phyloP scores from a whole-genome alignment of 805 yeast genomes.

The Sugiyamaella mastotermitis region DNA sequence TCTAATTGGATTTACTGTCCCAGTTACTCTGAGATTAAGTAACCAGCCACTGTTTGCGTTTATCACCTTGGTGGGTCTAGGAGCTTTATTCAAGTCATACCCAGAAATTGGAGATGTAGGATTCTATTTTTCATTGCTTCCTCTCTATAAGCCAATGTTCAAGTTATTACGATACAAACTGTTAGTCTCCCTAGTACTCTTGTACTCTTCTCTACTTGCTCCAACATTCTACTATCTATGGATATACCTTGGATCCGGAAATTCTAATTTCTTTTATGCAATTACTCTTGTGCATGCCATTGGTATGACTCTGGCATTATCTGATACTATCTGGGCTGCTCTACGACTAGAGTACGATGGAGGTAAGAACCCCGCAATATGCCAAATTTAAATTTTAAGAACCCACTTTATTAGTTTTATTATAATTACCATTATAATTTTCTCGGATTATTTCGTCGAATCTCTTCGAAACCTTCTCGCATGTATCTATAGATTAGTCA shows the following conservation, averaged over 20 bases:
- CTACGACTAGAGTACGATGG: slow-evolving; percentile 60
- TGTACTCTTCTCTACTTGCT: slow-evolving; percentile 58
- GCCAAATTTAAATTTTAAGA: slow-evolving; percentile 21
- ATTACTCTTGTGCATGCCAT: slow-evolving; percentile 75
- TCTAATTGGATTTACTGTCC: slow-evolving; percentile 58
- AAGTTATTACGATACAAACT: slow-evolving; percentile 40
- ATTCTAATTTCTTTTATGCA: slow-evolving; percentile 94
- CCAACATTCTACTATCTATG: slow-evolving; percentile 92
- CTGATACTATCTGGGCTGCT: slow-evolving; percentile 80
- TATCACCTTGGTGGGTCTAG: slow-evolving; percentile 42
- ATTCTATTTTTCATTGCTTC: slow-evolving; percentile 42
- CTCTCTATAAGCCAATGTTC: slow-evolving; percentile 39
- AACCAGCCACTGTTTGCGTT: slow-evolving; percentile 55
- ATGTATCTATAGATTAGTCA: too few relatives aligned
- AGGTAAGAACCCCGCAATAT: slow-evolving; percentile 27
- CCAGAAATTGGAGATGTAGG: slow-evolving; percentile 80
- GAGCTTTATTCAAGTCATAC: slow-evolving; percentile 70
- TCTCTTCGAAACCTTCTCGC: too few relatives aligned
- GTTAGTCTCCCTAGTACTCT: slow-evolving; percentile 46
- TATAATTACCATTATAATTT: too few relatives aligned
- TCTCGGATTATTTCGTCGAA: too few relatives aligned
- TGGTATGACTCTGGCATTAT: slow-evolving; percentile 59
- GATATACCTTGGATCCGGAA: slow-evolving; percentile 92
- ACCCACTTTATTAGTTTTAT: too few relatives aligned
- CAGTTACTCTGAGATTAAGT: slow-evolving; percentile 64